Evolutionary conservation across 805 yeast genomes (phyloP), one percentile per base, ranked within the genome.

Genomic region (Hagleromyces aurorensis): DNA sequence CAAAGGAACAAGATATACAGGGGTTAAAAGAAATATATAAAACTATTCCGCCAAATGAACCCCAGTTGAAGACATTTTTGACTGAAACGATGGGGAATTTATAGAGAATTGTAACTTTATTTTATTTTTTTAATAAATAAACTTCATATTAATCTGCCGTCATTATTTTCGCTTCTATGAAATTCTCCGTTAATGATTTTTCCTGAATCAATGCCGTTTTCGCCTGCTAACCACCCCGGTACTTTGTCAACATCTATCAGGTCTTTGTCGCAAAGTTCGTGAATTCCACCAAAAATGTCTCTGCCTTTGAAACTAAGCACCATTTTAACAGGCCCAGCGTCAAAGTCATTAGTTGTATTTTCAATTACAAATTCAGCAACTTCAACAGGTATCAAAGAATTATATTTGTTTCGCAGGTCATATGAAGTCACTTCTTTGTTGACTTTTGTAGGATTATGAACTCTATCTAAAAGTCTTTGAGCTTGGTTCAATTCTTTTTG

Each of bases 201-300:
- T 0, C 86, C 86, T 20, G 69, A 59, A 22, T 57, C 55, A 1
- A 55, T 43, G 0, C 81, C 79, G 37, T 76, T 77, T 50, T 81
- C 85, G 3, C 93, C 94, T 4, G 87, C 74, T 18, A 83, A 52
- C 87, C 86, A 83, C 17, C 74, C 69, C 1, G 94, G 94, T 10
- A 80, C 55, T 0, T 41, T 59, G n/a, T 64, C 58, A 0, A 80
- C 68, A 41, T 79, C 68, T 2, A 76, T 54, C 0, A 65, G 44
- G 1, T 62, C 68, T 38, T 57, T 33, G 30, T 61, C 61, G 16
- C 85, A 69, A 11, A 83, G 59, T 44, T 80, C 78, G 51, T 80
- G 85, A 21, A 83, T 46, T 0, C 94, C 94, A 2, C 74, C 93
- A 64, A 76, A 83, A 0, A 84, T 68, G 48, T 83, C 93, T 12